A percentile compares a stretch with the other conserved stretches of the same genome.
These are phyloP conservation scores for Colletotrichum coccodes DNA, from an alignment of 2,329 filamentous ascomycete species.

Conservation along the genomic window DNA sequence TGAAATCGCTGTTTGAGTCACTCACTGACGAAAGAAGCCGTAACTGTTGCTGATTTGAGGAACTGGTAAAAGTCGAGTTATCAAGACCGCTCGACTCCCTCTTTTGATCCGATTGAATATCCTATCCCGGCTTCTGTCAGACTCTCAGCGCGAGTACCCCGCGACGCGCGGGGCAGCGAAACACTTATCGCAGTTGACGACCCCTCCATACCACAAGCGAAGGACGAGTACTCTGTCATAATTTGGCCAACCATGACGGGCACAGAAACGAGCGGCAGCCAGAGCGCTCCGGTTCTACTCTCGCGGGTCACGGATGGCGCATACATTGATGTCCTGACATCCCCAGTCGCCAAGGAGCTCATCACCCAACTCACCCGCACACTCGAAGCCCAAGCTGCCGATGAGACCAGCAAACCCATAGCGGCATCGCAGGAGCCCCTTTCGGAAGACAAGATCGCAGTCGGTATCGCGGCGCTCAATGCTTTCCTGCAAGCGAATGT, in stretches of 20 bases:
- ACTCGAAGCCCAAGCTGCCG: constrained; percentile 6
- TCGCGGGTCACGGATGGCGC: constrained; percentile 7
- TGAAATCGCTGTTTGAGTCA: constrained; percentile 16
- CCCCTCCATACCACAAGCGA: constrained; percentile 3
- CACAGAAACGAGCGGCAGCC: background rate
- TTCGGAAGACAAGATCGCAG: constrained; percentile 48
- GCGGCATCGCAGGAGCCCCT: background rate
- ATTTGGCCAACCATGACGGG: background rate
- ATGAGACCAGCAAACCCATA: background rate
- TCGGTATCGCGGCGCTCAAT: constrained; percentile 77
- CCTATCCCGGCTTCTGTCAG: background rate
- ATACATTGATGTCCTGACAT: constrained; percentile 27
- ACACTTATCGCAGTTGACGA: constrained; percentile 3
- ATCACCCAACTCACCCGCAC: constrained; percentile 9
- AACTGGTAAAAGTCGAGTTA: background rate
- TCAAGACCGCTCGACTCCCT: too few species aligned
- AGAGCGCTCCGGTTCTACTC: background rate
- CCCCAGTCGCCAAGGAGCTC: background rate
- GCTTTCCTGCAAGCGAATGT: constrained; percentile 89
- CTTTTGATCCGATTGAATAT: background rate
- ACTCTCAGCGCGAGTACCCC: constrained; percentile 7
- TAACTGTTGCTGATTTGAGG: background rate
- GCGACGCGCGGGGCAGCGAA: constrained; percentile 27
- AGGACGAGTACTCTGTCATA: background rate
- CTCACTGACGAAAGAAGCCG: background rate